A percentile compares a stretch with the other conserved stretches of the same genome.
Conservation (phyloP, 1,284 basidiomycete genomes). For the Moesziomyces sp. region DNA sequence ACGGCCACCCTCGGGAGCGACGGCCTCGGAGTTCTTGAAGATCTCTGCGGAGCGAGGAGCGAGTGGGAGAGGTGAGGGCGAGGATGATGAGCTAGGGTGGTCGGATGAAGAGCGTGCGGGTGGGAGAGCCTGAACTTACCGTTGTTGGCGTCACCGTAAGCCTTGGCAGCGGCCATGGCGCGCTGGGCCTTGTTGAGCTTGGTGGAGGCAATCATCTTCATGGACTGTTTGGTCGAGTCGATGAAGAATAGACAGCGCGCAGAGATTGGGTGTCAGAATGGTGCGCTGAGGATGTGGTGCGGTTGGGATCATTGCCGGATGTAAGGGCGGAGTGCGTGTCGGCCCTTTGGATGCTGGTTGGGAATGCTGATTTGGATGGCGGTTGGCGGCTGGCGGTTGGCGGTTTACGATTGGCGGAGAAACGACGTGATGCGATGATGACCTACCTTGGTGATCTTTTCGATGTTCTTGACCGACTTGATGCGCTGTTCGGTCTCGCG, state of each 20-base stretch:
- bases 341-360: background rate
- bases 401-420: too few species aligned
- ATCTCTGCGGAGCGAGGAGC: conserved; percentile 46
- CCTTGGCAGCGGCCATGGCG: conserved; percentile 92
- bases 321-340: too few species aligned
- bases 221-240: conserved; percentile 75
- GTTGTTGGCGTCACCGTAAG: conserved; percentile 92
- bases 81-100: background rate
- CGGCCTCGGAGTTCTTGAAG: conserved; percentile 65
- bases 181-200: conserved; percentile 89
- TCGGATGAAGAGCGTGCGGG: background rate
- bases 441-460: conserved; percentile 96
- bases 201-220: conserved; percentile 96
- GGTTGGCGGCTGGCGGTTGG: too few species aligned
- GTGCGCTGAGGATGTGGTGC: background rate
- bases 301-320: background rate
- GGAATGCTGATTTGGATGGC: too few species aligned
- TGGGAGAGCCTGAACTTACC: conserved; percentile 71
- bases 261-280: background rate
- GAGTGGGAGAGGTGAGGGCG: background rate
- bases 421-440: background rate
- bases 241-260: conserved; percentile 6
- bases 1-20: conserved; percentile 58
- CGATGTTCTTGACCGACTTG: conserved; percentile 94
- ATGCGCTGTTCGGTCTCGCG: conserved; percentile 95